Evolutionary conservation across 1,284 basidiomycete genomes (phyloP).

Genomic region (Melampsora medusae): DNA sequence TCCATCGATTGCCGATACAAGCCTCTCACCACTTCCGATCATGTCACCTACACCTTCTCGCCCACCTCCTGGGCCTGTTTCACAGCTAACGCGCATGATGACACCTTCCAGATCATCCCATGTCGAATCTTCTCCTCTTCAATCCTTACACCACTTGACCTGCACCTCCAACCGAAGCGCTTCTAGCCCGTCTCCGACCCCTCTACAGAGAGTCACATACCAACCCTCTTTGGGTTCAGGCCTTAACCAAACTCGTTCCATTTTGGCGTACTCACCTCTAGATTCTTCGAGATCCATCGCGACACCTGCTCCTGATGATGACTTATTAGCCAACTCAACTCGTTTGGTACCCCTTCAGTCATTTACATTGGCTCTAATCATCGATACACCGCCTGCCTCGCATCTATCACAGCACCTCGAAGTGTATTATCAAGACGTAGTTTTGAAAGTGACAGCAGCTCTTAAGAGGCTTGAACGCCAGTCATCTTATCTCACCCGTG

Average conservation of each 20-base stretch:
- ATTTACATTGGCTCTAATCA: conserved; percentile 44
- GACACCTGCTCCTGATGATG: conserved; percentile 1
- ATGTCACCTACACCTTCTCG: conserved; percentile 21
- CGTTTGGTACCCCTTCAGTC: conserved; percentile 37
- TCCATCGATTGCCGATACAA: not conserved
- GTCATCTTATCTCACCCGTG: conserved; percentile 32
- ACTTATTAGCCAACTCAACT: conserved; percentile 15
- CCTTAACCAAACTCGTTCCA: not conserved
- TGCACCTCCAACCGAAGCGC: conserved; percentile 11
- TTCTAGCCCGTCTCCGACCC: conserved; percentile 39
- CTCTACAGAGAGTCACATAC: conserved; percentile 3
- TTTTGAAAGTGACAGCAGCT: conserved; percentile 42
- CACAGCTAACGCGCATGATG: conserved; percentile 42
- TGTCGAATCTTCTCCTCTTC: conserved; percentile 12
- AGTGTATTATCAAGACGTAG: conserved; percentile 41
- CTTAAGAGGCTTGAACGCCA: conserved; percentile 36
- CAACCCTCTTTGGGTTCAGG: not conserved
- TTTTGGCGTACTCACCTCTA: not conserved
- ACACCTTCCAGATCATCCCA: conserved; percentile 34
- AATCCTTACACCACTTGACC: conserved; percentile 9
- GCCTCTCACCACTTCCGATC: conserved; percentile 8
- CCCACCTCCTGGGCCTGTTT: conserved; percentile 28
- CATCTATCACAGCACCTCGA: conserved; percentile 42
- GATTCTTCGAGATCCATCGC: conserved; percentile 4
- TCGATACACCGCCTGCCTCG: conserved; percentile 38